Conservation (phyloP, 768 basidiomycete genomes). For the Phlegmacium glaucopus region DNA sequence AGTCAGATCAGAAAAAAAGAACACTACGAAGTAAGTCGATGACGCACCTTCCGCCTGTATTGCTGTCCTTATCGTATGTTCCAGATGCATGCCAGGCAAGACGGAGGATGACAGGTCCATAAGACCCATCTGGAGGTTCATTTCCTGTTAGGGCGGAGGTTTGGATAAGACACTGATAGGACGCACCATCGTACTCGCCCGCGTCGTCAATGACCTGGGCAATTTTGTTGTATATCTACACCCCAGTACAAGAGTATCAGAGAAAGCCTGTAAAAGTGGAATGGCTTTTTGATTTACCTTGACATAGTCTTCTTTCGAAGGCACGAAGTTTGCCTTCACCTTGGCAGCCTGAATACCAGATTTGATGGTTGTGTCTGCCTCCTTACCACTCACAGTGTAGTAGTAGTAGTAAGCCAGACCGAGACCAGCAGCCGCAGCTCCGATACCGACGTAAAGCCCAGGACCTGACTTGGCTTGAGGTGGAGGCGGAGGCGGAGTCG, state of each 20-base stretch:
- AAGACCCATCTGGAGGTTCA: slow-evolving; percentile 68
- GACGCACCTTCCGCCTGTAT: slow-evolving; percentile 75
- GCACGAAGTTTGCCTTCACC: slow-evolving; percentile 65
- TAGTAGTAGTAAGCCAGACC: slow-evolving; percentile 66
- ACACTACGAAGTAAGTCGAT: neutral
- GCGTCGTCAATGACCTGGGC: slow-evolving; percentile 74
- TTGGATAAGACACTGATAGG: neutral
- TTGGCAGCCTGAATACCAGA: slow-evolving; percentile 62
- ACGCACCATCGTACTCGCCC: slow-evolving; percentile 82
- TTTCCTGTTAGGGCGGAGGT: slow-evolving; percentile 8
- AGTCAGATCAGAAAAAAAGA: slow-evolving; percentile 8
- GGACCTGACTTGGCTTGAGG: slow-evolving; percentile 49
- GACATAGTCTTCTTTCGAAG: slow-evolving; percentile 83
- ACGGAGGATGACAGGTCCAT: slow-evolving; percentile 82
- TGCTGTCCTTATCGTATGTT: slow-evolving; percentile 80
- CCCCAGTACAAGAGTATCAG: neutral
- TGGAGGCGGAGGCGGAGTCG: slow-evolving; percentile 47
- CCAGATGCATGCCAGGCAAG: slow-evolving; percentile 95
- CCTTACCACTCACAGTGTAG: slow-evolving; percentile 47
- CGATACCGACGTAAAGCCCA: slow-evolving; percentile 57
- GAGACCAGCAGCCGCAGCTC: slow-evolving; percentile 46
- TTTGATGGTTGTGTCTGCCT: slow-evolving; percentile 53
- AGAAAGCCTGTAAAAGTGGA: neutral
- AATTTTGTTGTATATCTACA: slow-evolving; percentile 86
- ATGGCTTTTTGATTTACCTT: slow-evolving; percentile 48